A percentile compares a stretch with the other conserved stretches of the same genome.
phyloP scores from a whole-genome alignment of 805 yeast species.

The Zygosaccharomyces pseudorouxii region DNA sequence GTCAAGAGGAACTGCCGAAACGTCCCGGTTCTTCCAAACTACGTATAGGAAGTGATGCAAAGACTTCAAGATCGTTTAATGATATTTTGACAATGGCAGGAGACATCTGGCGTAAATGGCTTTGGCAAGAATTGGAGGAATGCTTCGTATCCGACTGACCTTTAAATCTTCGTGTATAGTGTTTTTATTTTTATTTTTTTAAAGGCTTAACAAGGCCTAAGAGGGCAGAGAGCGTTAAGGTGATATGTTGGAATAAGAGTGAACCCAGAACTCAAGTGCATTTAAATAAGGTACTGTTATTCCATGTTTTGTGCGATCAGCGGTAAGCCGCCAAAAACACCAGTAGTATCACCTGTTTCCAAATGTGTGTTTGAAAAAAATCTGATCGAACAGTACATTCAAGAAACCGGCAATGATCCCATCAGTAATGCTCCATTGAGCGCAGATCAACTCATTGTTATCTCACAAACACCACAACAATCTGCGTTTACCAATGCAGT shows the following conservation, averaged over 20 bases:
- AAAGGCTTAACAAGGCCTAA: background rate
- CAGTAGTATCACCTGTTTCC: constrained; percentile 73
- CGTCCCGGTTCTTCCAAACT: constrained; percentile 20
- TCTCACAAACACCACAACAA: constrained; percentile 35
- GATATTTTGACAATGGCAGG: constrained; percentile 74
- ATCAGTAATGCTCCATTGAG: constrained; percentile 58
- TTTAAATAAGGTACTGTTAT: background rate
- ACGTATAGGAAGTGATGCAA: constrained; percentile 39
- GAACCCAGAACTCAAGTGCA: background rate
- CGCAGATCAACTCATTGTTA: constrained; percentile 51
- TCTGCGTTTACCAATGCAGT: constrained; percentile 23
- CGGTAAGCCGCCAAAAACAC: constrained; percentile 62
- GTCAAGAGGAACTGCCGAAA: constrained; percentile 14
- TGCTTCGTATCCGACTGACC: constrained; percentile 13
- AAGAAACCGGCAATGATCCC: constrained; percentile 71
- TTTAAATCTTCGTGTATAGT: constrained; percentile 2
- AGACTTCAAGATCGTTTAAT: constrained; percentile 58
- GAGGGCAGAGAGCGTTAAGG: background rate
- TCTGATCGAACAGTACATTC: constrained; percentile 56
- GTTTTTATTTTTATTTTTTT: background rate
- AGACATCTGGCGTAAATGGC: constrained; percentile 82
- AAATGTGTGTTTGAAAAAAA: constrained; percentile 65
- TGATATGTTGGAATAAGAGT: background rate
- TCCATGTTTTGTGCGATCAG: constrained; percentile 46
- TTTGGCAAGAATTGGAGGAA: constrained; percentile 57